Conservation (phyloP, 441 rosid genomes). For the Populus hybrid region DNA sequence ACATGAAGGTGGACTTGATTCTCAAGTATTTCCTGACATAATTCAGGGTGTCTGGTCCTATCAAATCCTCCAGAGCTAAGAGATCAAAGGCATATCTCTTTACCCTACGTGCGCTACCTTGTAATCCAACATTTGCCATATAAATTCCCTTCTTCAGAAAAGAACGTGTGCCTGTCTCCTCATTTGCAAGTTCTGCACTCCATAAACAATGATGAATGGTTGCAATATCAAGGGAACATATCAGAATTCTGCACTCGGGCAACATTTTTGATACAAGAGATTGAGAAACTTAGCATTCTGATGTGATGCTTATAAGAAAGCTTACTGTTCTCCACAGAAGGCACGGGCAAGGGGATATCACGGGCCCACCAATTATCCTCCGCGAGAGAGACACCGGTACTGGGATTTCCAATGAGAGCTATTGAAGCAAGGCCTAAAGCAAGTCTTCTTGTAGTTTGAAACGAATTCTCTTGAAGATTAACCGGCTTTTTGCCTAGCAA, state of each 20-base stretch:
- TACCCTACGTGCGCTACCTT: slow-evolving; percentile 63
- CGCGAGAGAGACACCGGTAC: slow-evolving; percentile 46
- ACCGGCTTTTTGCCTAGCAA: slow-evolving; percentile 24
- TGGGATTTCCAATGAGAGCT: slow-evolving; percentile 29
- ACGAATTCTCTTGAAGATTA: slow-evolving; percentile 22
- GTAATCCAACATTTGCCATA: slow-evolving; percentile 56
- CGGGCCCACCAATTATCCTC: slow-evolving; percentile 69
- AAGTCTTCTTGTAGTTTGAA: slow-evolving; percentile 51
- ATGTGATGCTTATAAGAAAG: slow-evolving; percentile 1
- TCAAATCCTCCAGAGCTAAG: slow-evolving; percentile 81
- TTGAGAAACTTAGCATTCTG: background rate
- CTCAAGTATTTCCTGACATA: slow-evolving; percentile 78
- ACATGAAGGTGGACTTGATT: slow-evolving; percentile 71
- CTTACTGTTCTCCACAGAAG: slow-evolving; percentile 72
- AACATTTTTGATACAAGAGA: background rate
- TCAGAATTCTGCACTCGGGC: background rate
- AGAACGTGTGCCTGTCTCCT: slow-evolving; percentile 71
- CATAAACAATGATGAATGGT: background rate
- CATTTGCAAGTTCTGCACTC: slow-evolving; percentile 59
- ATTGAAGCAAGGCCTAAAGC: slow-evolving; percentile 57
- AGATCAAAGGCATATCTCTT: slow-evolving; percentile 78
- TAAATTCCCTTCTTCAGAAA: slow-evolving; percentile 68
- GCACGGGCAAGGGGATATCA: slow-evolving; percentile 58
- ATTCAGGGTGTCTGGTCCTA: slow-evolving; percentile 70
- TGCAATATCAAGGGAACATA: background rate